phyloP scores from a whole-genome alignment of 1,139 yeast genomes.

The Nadsonia commutata region DNA sequence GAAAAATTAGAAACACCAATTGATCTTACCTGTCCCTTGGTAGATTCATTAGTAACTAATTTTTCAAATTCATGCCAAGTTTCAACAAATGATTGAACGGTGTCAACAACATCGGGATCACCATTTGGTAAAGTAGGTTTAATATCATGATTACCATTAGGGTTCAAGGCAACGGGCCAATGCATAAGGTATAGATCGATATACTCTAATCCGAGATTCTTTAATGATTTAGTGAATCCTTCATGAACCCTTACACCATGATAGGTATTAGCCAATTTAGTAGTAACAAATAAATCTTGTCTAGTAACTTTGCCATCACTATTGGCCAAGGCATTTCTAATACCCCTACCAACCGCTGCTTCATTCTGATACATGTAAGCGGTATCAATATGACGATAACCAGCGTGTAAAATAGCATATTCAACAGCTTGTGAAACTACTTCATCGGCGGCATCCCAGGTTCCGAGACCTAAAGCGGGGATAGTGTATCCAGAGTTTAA shows the following conservation, averaged over 20 bases:
- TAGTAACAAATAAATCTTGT: conserved; percentile 58
- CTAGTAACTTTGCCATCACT: conserved; percentile 59
- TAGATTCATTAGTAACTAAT: conserved; percentile 35
- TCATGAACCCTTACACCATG: conserved; percentile 45
- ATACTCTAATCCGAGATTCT: conserved; percentile 59
- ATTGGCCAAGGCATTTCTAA: conserved; percentile 38
- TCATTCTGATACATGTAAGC: conserved; percentile 58
- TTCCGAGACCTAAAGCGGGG: conserved; percentile 64
- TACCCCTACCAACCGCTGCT: conserved; percentile 42
- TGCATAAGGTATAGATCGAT: conserved; percentile 75
- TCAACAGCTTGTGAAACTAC: conserved; percentile 47
- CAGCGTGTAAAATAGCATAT: conserved; percentile 43
- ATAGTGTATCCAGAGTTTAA: conserved; percentile 51
- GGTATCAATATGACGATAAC: conserved; percentile 69
- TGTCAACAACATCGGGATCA: too few species aligned
- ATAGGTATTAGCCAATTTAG: conserved; percentile 63
- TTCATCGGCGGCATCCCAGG: conserved; percentile 54
- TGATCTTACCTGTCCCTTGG: conserved; percentile 50
- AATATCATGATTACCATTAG: conserved; percentile 26
- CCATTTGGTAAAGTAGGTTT: conserved; percentile 27
- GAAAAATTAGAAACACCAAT: conserved; percentile 75
- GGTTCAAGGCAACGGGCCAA: conserved; percentile 60
- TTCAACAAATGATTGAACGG: conserved; percentile 50
- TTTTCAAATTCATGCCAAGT: conserved; percentile 67
- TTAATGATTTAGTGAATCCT: conserved; percentile 48